Base-by-base conservation (phyloP, 345 rosid species). In the Litchi chinensis region DNA sequence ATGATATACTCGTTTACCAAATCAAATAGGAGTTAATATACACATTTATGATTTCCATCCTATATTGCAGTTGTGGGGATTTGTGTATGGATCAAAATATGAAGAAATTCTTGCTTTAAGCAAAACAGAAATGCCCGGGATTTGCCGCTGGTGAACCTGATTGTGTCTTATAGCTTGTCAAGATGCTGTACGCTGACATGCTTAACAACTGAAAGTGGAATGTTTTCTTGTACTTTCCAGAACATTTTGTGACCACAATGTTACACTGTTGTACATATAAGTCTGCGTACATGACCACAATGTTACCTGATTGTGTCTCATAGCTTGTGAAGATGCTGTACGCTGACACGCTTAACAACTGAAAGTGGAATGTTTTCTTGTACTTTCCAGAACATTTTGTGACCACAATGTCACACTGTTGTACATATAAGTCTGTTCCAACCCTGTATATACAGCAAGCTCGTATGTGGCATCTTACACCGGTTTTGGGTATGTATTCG, bases 61-160 rank as follows among this genome's bases (percentile, higher is more conserved):
- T 60, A 62, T 21, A 40, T 63, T 78, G 85, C 90, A 96, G 99
- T 83, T 96, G 66, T 94, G 98, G 99, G 97, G 98, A 24, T 96
- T 96, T 80, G 95, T 94, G 4, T 83, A 92, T 79, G 91, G 89
- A 70, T 88, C 99, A 40, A 91, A 88, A 82, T 96, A 91, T 1
- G 99, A 96, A 68, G 99, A 96, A 83, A 78, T 93, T 37, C 92
- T 92, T 65, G 86, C 97, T 76, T 80, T 80, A 65, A 90, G 94
- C 88, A 86, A 84, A 87, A 89, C 76, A 11, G 91, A 78, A 76
- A 89, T 85, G 74, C 91, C 95, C 11, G 97, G 99, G 64, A 91
- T 94, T 52, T 89, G 91, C 90, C 89, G 97, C 52, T 96, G 96
- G 95, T 90, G 66, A 87, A 46, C 68, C 11, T 70, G 52, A 48